Evolutionary conservation across 345 rosid genomes (phyloP), one percentile per base, ranked within the genome.

Genomic region (Syzygium aromaticum): DNA sequence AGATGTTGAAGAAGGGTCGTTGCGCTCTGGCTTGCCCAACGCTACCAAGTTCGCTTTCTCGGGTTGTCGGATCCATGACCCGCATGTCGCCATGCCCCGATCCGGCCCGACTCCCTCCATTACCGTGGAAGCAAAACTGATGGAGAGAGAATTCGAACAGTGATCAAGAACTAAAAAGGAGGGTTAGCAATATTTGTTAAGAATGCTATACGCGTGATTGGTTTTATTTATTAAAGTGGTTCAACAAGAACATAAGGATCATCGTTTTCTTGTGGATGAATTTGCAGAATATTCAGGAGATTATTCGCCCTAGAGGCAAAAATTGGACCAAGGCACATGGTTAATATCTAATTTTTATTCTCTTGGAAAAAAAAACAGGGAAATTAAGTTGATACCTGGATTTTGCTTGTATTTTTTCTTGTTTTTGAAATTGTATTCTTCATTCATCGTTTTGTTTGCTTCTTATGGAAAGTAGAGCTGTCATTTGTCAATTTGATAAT

Each of bases 31-130:
- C 93, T 91, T 94, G 84, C 94, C 96, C 90, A 97, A 86, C 43
- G 94, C 92, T n/a, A 92, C 97, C 88, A 92, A 88, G 88, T 90
- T 93, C 64, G 89, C 89, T 84, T 93, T 94, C 91, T 92, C 98
- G 57, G 97, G 96, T 82, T 95, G 92, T 84, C 95, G 95, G 93
- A 97, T 94, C 99, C 99, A 96, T 78, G 98, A 94, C 86, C 98
- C 98, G 56, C 96, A 95, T 28, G 93, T 91, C 78, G 94, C 95
- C 77, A 89, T 85, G 49, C 92, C 94, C 54, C 6, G 25, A 38
- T 27, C 80, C 80, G 43, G 10, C 27, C 5, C 3, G 27, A 10
- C 49, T 38, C 49, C 80, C 80, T 73, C 12, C 80, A 73, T 73
- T 38, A 10, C 80, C 22, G 27, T 4, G 80, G 80, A 5, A 38